Percentiles rank a stretch among this genome's conserved stretches.
Conservation (phyloP, 2,329 filamentous ascomycete genomes). For the Lachnellula suecica region DNA sequence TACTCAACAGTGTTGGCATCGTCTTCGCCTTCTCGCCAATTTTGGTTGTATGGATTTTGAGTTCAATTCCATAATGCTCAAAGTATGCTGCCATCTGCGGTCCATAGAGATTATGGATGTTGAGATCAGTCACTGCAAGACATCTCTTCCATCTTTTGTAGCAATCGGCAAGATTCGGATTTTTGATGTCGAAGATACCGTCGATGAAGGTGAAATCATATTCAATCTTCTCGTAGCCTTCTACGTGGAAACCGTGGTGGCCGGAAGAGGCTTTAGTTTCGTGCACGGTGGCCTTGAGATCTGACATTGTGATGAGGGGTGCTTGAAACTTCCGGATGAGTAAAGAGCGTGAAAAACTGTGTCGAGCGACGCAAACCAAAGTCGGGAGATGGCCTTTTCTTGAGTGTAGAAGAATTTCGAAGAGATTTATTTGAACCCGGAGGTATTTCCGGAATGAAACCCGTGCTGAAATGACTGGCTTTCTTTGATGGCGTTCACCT, state of each 20-base stretch:
- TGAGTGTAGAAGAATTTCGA: too few relatives aligned
- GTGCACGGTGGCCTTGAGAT: constrained; percentile 64
- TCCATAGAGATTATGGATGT: constrained; percentile 69
- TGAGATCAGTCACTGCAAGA: constrained; percentile 68
- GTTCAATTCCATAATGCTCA: constrained; percentile 58
- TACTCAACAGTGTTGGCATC: constrained; percentile 66
- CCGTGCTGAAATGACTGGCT: too few relatives aligned
- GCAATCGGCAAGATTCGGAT: constrained; percentile 61
- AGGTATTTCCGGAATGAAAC: too few relatives aligned
- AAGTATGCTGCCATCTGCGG: constrained; percentile 67
- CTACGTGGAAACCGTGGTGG: constrained; percentile 61
- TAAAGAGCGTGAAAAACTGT: background rate
- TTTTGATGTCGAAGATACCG: constrained; percentile 61
- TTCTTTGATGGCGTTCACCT: too few relatives aligned
- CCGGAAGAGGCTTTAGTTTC: constrained; percentile 50
- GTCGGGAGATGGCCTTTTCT: too few relatives aligned
- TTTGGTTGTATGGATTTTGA: constrained; percentile 70
- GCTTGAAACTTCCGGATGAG: background rate
- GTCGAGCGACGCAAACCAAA: too few relatives aligned
- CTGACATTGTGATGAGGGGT: constrained; percentile 53
- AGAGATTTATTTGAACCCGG: too few relatives aligned
- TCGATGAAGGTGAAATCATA: constrained; percentile 76
- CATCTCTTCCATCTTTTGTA: constrained; percentile 66
- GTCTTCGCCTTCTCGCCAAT: constrained; percentile 76
- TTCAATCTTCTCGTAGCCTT: constrained; percentile 74